Evolutionary conservation across 1,284 basidiomycete genomes (phyloP), one percentile per base, ranked within the genome.

Genomic region (Xerocomus nothofagi): DNA sequence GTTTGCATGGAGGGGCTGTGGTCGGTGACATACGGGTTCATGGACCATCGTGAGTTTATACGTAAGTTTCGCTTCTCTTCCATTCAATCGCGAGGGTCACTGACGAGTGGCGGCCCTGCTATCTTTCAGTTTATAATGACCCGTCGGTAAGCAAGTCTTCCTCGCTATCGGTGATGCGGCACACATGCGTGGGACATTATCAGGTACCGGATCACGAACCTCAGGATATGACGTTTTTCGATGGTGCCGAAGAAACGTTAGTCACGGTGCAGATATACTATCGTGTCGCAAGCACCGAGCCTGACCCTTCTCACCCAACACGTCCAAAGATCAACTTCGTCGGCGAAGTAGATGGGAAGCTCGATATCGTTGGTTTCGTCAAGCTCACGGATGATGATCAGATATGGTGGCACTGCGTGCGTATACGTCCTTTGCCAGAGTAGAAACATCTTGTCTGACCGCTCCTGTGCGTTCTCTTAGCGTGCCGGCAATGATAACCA

Each of bases 391-490:
- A 72, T 0, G 81, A 86, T 46, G 69, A 75, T 49, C 72, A 82
- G 31, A 65, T 86, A 10, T 74, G 78, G 42, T 85, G 81, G 82
- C 76, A 80, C 62, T 84, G 82, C 61, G 85, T 86, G 60, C 62
- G 82, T 58, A 46, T 31, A 33, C 5, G 44, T 43, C 15, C 23
- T 20, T 33, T 27, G 26, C 44, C 24, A 43, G 4, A n/a, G 11
- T 14, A 30, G 11, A n/a, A 24, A 26, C 20, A 12, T 18, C 15
- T 15, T 1, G 15, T 26, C 44, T 50, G 27, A 50, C 36, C 2
- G 2, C n/a, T 27, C 11, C 8, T 17, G 8, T 32, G 21, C 27
- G 50, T 32, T 10, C 17, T 26, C 21, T 18, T 24, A 85, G 81
- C 71, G 72, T 17, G 82, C 78, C 32, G 84, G 83, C 0, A 83